Evolutionary conservation across 139 green algal genomes (phyloP), one percentile per base, ranked within the genome.

Genomic region (Chlamydomonas sphaeroides): DNA sequence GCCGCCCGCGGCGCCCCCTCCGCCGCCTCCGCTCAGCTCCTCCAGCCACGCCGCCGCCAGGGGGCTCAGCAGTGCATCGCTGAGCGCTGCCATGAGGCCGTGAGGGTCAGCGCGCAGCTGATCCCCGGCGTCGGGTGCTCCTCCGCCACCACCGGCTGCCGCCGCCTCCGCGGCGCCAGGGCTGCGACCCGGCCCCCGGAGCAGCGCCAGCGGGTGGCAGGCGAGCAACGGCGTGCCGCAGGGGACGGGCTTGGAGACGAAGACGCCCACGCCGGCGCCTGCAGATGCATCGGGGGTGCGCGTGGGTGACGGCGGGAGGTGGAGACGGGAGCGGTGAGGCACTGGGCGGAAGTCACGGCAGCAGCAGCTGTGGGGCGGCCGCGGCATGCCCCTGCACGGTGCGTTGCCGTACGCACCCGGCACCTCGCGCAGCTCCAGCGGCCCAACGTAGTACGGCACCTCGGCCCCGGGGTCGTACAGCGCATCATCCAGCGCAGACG

Each of bases 371-470:
- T n/a, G n/a, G n/a, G n/a, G n/a, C n/a, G n/a, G n/a, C n/a, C n/a
- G n/a, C n/a, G n/a, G n/a, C n/a, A n/a, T n/a, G n/a, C n/a, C n/a
- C n/a, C n/a, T n/a, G n/a, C n/a, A n/a, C n/a, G n/a, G n/a, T n/a
- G n/a, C n/a, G n/a, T n/a, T n/a, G 26, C 59, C 1, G 20, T 20
- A 41, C 73, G 1, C 25, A 80, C 73, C 73, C 36, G 73, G 57
- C 39, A 80, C 73, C 41, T 80, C 59, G 20, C 59, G 59, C 38
- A 70, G 38, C 73, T 80, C 73, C 59, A 80, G 59, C 30, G 73
- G 73, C 1, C 73, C 73, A 30, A 57, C 26, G 59, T 80, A 70
- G 73, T 70, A 48, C 59, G 73, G 73, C 73, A 59, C n/a, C 32
- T 70, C 56, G 36, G 56, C 56, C 3, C 72, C 72, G 0, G 56